These are phyloP conservation scores for Setaria italica DNA, from an alignment of 202 grass and related monocot species.

Conservation along the genomic window DNA sequence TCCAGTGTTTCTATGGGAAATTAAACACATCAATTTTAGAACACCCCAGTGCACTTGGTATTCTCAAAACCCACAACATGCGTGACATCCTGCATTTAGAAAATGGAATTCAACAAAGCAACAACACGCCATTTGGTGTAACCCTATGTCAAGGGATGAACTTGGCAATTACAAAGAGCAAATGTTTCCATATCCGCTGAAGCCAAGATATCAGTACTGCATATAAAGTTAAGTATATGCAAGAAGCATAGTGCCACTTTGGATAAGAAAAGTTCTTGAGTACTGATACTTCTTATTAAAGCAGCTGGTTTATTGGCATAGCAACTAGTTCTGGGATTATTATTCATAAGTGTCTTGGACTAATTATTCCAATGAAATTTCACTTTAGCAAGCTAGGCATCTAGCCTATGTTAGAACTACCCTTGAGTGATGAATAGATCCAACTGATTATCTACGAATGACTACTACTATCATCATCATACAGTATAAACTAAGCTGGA, in stretches of 20 bases:
- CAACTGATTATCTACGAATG: neutral
- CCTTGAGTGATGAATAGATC: neutral
- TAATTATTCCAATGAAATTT: neutral
- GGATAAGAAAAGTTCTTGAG: conserved; percentile 7
- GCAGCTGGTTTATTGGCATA: conserved; percentile 1
- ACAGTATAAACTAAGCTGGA: neutral
- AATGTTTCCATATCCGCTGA: neutral
- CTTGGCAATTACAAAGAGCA: neutral
- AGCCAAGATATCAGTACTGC: conserved; percentile 6
- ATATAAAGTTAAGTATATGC: conserved; percentile 18
- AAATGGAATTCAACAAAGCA: conserved; percentile 41
- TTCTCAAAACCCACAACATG: neutral
- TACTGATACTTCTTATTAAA: conserved; percentile 31
- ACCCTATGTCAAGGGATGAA: neutral
- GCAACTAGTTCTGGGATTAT: conserved; percentile 8
- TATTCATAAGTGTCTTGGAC: conserved; percentile 16
- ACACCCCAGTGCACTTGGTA: neutral
- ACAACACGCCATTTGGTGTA: neutral
- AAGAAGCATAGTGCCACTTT: conserved; percentile 2
- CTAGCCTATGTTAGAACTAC: conserved; percentile 26
- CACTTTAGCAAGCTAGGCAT: neutral
- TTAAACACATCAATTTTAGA: conserved; percentile 23
- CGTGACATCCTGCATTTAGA: conserved; percentile 2
- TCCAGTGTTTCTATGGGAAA: neutral
- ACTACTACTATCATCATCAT: neutral